Evolutionary conservation across 2,329 filamentous ascomycete species (phyloP).

Genomic region (Pyrenophora seminiperda): DNA sequence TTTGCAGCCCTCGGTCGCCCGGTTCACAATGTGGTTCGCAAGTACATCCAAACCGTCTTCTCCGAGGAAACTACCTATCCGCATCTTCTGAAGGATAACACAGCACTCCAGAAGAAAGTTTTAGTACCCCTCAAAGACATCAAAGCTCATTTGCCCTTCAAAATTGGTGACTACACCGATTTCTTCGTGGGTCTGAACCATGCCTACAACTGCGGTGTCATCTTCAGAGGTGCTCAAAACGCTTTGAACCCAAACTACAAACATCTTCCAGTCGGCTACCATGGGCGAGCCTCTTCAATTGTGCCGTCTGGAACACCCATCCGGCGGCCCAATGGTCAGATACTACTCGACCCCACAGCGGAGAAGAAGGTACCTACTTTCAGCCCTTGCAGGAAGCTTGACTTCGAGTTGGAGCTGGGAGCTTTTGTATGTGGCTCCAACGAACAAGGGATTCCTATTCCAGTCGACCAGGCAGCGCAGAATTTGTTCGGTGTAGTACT

Average conservation of each 20-base stretch:
- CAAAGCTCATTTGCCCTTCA: conserved; percentile 73
- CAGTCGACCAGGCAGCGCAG: conserved; percentile 68
- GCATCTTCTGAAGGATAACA: conserved; percentile 67
- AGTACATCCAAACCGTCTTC: conserved; percentile 71
- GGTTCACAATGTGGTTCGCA: conserved; percentile 70
- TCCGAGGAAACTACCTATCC: conserved; percentile 63
- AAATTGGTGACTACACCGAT: conserved; percentile 82
- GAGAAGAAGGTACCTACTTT: conserved; percentile 68
- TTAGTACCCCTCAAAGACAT: conserved; percentile 65
- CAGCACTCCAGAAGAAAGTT: conserved; percentile 59
- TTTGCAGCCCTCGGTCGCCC: conserved; percentile 75
- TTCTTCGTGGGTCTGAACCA: conserved; percentile 84
- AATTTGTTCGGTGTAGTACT: conserved; percentile 79
- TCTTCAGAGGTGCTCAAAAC: conserved; percentile 74
- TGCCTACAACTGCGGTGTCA: conserved; percentile 71
- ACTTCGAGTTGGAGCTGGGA: conserved; percentile 81
- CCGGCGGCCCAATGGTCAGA: conserved; percentile 75
- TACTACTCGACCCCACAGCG: conserved; percentile 66
- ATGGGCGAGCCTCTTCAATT: conserved; percentile 76
- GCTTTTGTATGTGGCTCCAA: conserved; percentile 73
- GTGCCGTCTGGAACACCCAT: conserved; percentile 76
- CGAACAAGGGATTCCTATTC: conserved; percentile 66
- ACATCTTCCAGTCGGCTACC: conserved; percentile 80
- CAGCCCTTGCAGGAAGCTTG: conserved; percentile 68
- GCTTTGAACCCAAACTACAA: conserved; percentile 82